Evolutionary conservation across 2,329 filamentous ascomycete genomes (phyloP).

Genomic region (Ophiocordyceps polyrhachis-furcata): DNA sequence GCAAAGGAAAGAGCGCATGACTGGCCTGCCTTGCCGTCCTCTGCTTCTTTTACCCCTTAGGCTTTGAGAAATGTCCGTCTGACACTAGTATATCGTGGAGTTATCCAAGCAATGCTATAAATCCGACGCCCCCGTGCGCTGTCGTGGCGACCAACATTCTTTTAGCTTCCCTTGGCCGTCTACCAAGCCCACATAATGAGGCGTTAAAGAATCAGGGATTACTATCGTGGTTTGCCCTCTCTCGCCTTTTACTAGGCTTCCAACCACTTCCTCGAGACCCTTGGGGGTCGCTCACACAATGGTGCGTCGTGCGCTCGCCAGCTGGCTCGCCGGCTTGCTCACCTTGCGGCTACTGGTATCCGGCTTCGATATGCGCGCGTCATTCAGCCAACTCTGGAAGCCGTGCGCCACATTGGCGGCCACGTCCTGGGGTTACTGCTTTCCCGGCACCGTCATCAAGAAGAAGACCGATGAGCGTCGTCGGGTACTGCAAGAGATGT

Average conservation of each 20-base stretch:
- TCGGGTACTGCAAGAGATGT: conserved; percentile 26
- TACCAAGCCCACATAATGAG: too few relatives aligned
- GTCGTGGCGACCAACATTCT: background rate
- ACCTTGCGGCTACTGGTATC: background rate
- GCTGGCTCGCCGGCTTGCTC: background rate
- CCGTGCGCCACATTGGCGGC: background rate
- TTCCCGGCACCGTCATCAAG: background rate
- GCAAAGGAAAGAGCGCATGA: background rate
- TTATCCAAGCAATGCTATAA: too few relatives aligned
- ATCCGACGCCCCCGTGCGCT: too few relatives aligned
- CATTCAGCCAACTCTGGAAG: background rate
- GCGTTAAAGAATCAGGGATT: too few relatives aligned
- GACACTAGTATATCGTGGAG: too few relatives aligned
- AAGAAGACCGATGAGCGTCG: background rate
- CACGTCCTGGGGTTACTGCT: background rate
- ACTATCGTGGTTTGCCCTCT: background rate
- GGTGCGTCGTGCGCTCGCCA: background rate
- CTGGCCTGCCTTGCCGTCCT: background rate
- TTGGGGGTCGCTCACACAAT: background rate
- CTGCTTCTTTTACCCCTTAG: background rate
- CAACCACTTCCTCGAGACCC: too few relatives aligned
- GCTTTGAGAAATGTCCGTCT: background rate
- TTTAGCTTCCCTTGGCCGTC: background rate
- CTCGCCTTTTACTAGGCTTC: background rate
- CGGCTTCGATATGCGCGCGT: background rate